These are phyloP conservation scores for Schizopora paradoxa DNA, from an alignment of 1,284 basidiomycete genomes.

Conservation along the genomic window DNA sequence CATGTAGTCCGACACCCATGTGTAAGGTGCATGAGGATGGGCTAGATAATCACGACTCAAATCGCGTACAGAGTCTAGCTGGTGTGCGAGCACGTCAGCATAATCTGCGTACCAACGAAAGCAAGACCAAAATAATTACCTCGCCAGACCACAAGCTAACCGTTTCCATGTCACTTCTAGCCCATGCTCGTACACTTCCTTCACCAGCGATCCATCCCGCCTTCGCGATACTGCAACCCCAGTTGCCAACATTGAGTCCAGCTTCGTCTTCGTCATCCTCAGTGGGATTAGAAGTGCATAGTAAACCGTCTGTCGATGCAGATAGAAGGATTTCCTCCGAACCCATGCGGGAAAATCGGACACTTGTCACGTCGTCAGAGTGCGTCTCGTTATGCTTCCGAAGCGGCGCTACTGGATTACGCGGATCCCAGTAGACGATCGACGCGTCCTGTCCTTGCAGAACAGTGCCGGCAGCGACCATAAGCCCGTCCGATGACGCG, in stretches of 20 bases:
- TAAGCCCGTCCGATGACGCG: conserved; percentile 57
- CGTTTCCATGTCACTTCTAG: conserved; percentile 80
- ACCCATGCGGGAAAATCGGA: conserved; percentile 44
- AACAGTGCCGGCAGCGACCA: conserved; percentile 67
- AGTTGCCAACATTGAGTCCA: conserved; percentile 60
- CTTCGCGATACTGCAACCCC: conserved; percentile 71
- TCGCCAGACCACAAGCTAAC: conserved; percentile 71
- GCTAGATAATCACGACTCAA: conserved; percentile 48
- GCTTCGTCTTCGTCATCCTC: conserved; percentile 77
- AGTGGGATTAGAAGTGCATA: conserved; percentile 58
- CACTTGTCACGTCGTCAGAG: conserved; percentile 70
- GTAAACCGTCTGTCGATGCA: conserved; percentile 66
- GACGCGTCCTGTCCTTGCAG: conserved; percentile 64
- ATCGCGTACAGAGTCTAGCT: conserved; percentile 48
- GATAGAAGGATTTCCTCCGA: conserved; percentile 50
- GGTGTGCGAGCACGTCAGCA: background rate
- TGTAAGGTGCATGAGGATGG: conserved; percentile 35
- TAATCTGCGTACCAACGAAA: background rate
- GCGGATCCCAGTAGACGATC: conserved; percentile 68
- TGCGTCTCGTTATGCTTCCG: conserved; percentile 59
- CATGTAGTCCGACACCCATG: conserved; percentile 63
- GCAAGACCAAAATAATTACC: conserved; percentile 32
- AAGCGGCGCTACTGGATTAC: conserved; percentile 43
- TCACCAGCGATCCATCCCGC: conserved; percentile 54
- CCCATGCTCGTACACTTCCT: conserved; percentile 47